A percentile compares a stretch with the other conserved stretches of the same genome.
phyloP scores from a whole-genome alignment of 129 eudicot genomes.

The Dittrichia graveolens region DNA sequence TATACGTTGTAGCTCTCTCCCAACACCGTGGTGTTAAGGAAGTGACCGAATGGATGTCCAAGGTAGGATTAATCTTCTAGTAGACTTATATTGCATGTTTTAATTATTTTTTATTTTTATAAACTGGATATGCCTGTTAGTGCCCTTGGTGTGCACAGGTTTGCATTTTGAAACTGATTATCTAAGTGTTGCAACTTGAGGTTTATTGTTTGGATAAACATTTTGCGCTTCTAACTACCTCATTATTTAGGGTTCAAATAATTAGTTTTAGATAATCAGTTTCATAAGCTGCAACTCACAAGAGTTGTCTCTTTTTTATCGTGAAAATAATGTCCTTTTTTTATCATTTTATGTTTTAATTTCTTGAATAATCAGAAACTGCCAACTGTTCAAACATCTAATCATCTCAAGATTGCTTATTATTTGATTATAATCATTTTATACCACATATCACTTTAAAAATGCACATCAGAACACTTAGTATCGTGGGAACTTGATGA shows the following conservation, averaged over 20 bases:
- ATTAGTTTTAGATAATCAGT: neutral
- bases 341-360: neutral
- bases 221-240: neutral
- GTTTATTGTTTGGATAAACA: neutral
- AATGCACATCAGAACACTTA: neutral
- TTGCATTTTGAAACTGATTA: neutral
- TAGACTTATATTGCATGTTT: neutral
- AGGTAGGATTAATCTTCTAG: conserved; percentile 47
- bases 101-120: neutral
- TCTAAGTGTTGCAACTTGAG: neutral
- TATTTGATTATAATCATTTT: neutral
- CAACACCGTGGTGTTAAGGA: conserved; percentile 85
- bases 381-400: neutral
- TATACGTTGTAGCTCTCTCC: conserved; percentile 81
- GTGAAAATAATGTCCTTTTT: neutral
- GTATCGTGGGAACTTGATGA: neutral
- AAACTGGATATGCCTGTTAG: neutral
- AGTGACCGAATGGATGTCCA: conserved; percentile 98
- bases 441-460: neutral
- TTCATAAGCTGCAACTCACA: neutral
- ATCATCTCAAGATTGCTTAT: neutral
- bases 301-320: neutral
- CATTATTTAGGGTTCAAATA: neutral
- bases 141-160: neutral
- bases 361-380: neutral